Conservation (phyloP, 2,329 filamentous ascomycete genomes). For the Rutstroemia sydowiana region DNA sequence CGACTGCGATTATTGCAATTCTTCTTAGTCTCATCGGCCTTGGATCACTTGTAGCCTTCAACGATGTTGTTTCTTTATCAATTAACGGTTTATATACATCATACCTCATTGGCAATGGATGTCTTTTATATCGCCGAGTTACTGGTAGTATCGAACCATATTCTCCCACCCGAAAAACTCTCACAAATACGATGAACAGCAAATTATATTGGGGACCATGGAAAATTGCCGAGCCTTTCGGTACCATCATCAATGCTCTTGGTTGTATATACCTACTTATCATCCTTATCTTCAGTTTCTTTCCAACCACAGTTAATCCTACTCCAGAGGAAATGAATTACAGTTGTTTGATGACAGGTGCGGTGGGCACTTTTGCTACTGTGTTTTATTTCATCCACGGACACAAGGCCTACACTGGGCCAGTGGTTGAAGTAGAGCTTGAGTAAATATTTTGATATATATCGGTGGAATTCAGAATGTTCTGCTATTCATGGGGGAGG, state of each 20-base stretch:
- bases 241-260: constrained; percentile 8
- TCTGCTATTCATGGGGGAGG: too few relatives aligned
- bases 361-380: background rate
- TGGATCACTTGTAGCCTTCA: constrained; percentile 41
- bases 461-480: too few relatives aligned
- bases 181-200: constrained; percentile 1
- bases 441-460: too few relatives aligned
- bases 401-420: background rate
- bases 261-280: constrained; percentile 7
- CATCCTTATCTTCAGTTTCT: constrained; percentile 8
- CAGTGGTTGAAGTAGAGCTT: constrained; percentile 1
- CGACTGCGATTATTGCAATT: too few relatives aligned
- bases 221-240: constrained; percentile 1
- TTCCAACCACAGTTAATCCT: background rate
- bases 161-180: background rate
- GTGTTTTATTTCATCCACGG: background rate
- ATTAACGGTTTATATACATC: constrained; percentile 5
- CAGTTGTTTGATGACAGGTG: constrained; percentile 3
- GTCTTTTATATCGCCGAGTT: constrained; percentile 8
- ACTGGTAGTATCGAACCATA: constrained; percentile 5
- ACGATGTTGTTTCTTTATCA: constrained; percentile 40
- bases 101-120: constrained; percentile 2
- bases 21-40: too few relatives aligned
- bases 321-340: constrained; percentile 7
- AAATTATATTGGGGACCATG: constrained; percentile 10